Percentiles rank a stretch among this genome's conserved stretches.
These are phyloP conservation scores for Petasospora rhodanensis DNA, from an alignment of 1,139 yeast species.

Conservation along the genomic window DNA sequence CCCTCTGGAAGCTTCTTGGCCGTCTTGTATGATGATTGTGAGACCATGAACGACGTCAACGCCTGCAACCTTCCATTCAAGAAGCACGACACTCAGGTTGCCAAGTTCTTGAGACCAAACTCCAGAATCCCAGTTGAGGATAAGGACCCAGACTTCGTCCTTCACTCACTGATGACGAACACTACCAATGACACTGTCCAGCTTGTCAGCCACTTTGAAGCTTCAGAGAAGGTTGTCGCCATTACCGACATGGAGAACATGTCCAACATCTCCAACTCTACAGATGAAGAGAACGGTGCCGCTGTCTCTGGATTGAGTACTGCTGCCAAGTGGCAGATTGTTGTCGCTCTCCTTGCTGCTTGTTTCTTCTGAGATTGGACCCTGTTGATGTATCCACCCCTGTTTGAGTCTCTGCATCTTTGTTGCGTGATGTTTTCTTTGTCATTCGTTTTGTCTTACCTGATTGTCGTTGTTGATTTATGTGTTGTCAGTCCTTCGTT, in stretches of 20 bases:
- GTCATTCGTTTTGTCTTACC: no score
- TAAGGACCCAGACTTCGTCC: slow-evolving; percentile 24
- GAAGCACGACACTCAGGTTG: slow-evolving; percentile 32
- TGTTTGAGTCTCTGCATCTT: no score
- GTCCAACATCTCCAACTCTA: slow-evolving; percentile 1
- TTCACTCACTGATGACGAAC: slow-evolving; percentile 21
- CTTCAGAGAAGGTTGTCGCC: not conserved
- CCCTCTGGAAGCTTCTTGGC: slow-evolving; percentile 41
- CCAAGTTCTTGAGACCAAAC: slow-evolving; percentile 24
- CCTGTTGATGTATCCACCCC: no score
- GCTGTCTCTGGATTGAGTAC: no score
- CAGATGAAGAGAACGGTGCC: not conserved
- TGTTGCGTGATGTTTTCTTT: no score
- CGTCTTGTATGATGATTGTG: slow-evolving; percentile 43
- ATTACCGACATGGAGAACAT: slow-evolving; percentile 1
- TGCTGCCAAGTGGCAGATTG: no score
- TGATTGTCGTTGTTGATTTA: not conserved
- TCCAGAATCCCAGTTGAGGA: slow-evolving; percentile 24
- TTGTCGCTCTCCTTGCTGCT: no score
- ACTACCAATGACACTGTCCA: slow-evolving; percentile 6
- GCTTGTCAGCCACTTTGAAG: not conserved
- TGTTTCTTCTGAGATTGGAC: no score
- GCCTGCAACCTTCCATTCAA: slow-evolving; percentile 49
- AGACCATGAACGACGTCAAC: slow-evolving; percentile 42
- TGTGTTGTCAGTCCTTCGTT: no score